Base-by-base conservation (phyloP, 768 basidiomycete species). In the Tricholoma sp. region DNA sequence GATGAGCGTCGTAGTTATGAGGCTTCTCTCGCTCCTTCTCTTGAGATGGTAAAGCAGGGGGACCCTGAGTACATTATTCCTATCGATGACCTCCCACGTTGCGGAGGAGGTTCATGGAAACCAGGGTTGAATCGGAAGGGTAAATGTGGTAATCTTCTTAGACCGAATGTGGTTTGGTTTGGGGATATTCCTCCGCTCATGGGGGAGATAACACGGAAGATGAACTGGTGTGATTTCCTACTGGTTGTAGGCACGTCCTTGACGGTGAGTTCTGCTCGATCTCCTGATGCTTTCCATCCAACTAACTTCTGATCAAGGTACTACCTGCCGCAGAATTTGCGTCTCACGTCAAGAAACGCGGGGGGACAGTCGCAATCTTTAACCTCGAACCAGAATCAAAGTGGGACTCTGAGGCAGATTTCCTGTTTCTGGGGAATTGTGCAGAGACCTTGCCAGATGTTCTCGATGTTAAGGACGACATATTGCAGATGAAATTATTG, bases 131-230 rank as follows among this genome's bases (percentile, higher is more conserved):
- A 69, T 41, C 62, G 69, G 18, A 75, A 72, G 57, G 63, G 64
- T 12, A 34, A 55, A 8, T 76, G 75, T 44, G 71, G 68, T 0
- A 70, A 68, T 1, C 65, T 78, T 20, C 51, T 71, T 32, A 60
- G 76, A 24, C 76, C 76, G 1, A 76, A 69, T 4, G 76, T 79
- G 6, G 73, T 79, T 4, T 79, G 78, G 77, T 79, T 79, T 62
- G 75, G 73, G 0, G 79, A 79, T 57, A 58, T 63, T 8, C 71
- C 73, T 1, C 62, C 64, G 1, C 59, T 63, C 51, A 62, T 75
- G 60, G 67, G 70, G 8, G 68, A 72, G 57, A 74, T 79, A 42
- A 60, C 67, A 34, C 41, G 64, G 10, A 53, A 69, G 8, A 63
- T 76, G 7, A 66, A 67, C 18, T 49, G 64, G 59, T 71, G 68